Evolutionary conservation across 2,329 filamentous ascomycete species (phyloP), one percentile per base, ranked within the genome.

Genomic region (Verticillium nubilum): DNA sequence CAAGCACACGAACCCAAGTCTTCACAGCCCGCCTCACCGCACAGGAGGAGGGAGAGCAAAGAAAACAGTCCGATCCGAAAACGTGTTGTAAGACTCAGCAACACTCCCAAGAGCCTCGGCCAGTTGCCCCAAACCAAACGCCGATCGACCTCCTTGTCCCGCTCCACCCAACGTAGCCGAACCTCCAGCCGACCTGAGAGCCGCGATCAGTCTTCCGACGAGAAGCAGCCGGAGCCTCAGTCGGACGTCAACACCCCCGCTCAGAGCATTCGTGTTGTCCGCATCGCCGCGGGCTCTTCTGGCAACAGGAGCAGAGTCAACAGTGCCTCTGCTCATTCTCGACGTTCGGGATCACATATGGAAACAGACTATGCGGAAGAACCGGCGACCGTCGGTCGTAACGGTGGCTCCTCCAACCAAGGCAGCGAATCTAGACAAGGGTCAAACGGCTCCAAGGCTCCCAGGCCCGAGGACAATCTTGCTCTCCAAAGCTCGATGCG

Each of bases 401-500:
- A 80, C n/a, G 73, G 78, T 23, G 70, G 76, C 26, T 75, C 79
- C 54, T 67, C 75, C 23, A 78, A 76, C 62, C 76, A 81, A 54
- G 80, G 80, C 37, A 86, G 82, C 66, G 78, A 80, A 58, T 82
- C 82, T 55, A 78, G 81, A 67, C 78, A 82, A 62, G 70, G 77
- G 37, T 78, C 83, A 3, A 82, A 81, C 2, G 74, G 78, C 52
- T 77, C 77, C 35, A 77, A 79, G 56, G 78, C 73, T 17, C 37
- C 42, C 56, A 78, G 81, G 35, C 78, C 80, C 56, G 85, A 85
- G 2, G 88, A 92, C 26, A 86, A 89, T 33, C 74, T 77, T 33
- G 87, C 84, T 15, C 76, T 86, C 1, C 89, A 91, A 61, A 87
- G 88, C 66, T 92, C 91, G 0, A 85, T 92, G 80, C 84, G 91